phyloP scores from a whole-genome alignment of 768 basidiomycete species.

The Psilocybe azurescens region DNA sequence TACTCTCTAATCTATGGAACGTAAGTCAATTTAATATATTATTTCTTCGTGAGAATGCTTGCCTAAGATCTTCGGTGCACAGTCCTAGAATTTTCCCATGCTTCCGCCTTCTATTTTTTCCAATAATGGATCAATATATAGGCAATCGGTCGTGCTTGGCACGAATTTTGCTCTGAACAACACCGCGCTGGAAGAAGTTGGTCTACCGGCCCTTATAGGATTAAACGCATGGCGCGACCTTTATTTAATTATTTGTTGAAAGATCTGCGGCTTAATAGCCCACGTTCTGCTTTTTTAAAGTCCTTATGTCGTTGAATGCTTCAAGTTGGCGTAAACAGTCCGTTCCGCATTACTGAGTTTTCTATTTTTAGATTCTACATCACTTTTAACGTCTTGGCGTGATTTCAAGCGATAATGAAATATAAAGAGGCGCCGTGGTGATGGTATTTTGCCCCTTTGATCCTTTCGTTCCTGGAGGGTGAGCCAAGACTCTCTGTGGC shows the following conservation, averaged over 20 bases:
- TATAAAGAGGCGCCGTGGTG: conserved; percentile 66
- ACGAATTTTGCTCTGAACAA: conserved; percentile 55
- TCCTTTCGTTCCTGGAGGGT: conserved; percentile 62
- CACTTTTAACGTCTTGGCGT: not conserved
- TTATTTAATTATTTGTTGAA: not conserved
- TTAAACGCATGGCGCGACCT: conserved; percentile 54
- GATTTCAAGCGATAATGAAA: conserved; percentile 53
- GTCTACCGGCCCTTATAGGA: conserved; percentile 53
- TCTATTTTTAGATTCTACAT: not conserved
- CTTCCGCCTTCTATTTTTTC: conserved; percentile 63
- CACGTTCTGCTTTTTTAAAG: conserved; percentile 66
- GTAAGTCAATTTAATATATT: conserved; percentile 33
- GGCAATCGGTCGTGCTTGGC: conserved; percentile 60
- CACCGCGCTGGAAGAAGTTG: conserved; percentile 55
- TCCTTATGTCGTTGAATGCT: conserved; percentile 49
- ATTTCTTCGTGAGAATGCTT: not conserved
- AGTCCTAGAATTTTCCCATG: conserved; percentile 63
- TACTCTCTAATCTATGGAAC: conserved; percentile 69
- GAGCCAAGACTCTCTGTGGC: conserved; percentile 6
- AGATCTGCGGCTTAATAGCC: conserved; percentile 66
- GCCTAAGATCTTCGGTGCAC: not conserved
- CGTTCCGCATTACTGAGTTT: conserved; percentile 52
- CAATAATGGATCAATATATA: conserved; percentile 57
- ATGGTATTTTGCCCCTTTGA: conserved; percentile 59
- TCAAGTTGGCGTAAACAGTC: conserved; percentile 56